Conservation (phyloP, 1,284 basidiomycete species). For the Flammula alnicola region DNA sequence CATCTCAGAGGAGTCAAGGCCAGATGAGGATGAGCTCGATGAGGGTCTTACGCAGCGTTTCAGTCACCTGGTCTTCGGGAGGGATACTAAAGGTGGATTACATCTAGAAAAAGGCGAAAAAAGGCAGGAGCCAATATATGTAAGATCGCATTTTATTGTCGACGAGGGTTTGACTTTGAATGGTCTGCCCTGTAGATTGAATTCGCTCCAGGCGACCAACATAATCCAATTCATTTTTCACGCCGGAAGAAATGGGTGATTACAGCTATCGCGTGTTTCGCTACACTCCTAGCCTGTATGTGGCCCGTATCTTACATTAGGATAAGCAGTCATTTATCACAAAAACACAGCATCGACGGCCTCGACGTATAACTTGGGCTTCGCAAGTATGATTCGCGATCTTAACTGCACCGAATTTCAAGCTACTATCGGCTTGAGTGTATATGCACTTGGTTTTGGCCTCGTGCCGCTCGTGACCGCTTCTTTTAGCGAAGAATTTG, state of each 20-base stretch:
- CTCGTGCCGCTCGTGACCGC: conserved; percentile 73
- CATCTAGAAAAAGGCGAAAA: conserved; percentile 23
- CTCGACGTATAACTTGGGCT: conserved; percentile 62
- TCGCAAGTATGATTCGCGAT: conserved; percentile 66
- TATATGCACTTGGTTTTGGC: conserved; percentile 73
- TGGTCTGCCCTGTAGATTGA: conserved; percentile 49
- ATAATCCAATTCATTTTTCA: conserved; percentile 62
- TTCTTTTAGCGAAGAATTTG: conserved; percentile 81
- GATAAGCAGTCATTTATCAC: neutral
- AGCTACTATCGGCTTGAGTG: conserved; percentile 62
- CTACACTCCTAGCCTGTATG: conserved; percentile 58
- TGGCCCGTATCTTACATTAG: conserved; percentile 10
- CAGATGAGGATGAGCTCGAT: conserved; percentile 30
- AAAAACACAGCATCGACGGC: conserved; percentile 49
- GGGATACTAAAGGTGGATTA: conserved; percentile 14
- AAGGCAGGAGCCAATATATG: conserved; percentile 36
- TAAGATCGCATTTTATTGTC: conserved; percentile 20
- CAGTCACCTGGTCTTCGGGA: conserved; percentile 23
- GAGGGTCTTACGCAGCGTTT: conserved; percentile 28
- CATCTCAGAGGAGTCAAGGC: conserved; percentile 24
- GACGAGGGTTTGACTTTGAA: neutral
- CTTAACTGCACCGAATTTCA: conserved; percentile 61
- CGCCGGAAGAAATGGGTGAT: conserved; percentile 59
- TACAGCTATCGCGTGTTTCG: conserved; percentile 60
- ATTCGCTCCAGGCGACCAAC: conserved; percentile 52